Conservation (phyloP, 768 basidiomycete genomes). For the Cystoderma amianthinum region DNA sequence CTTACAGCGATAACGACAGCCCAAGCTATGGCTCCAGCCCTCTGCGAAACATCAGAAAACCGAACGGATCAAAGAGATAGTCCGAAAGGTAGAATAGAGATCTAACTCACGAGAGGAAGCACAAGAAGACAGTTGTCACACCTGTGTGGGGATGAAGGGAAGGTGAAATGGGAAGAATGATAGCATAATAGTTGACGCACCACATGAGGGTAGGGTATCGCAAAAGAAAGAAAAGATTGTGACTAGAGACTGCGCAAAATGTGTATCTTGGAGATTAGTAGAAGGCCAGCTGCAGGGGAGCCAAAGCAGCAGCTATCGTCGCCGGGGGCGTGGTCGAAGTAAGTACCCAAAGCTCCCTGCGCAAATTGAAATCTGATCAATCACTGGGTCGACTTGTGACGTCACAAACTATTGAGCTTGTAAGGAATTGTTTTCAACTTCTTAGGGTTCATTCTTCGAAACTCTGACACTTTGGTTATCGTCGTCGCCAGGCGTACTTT, state of each 20-base stretch:
- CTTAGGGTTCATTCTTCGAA: too few relatives aligned
- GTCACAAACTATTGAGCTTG: too few relatives aligned
- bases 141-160: constrained; percentile 29
- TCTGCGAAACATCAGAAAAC: constrained; percentile 30
- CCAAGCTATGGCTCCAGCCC: constrained; percentile 70
- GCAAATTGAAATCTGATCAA: too few relatives aligned
- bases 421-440: too few relatives aligned
- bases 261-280: background rate
- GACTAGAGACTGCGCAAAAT: background rate
- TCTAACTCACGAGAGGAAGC: constrained; percentile 55
- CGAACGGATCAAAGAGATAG: constrained; percentile 17
- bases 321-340: background rate
- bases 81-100: constrained; percentile 8
- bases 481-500: too few relatives aligned
- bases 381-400: too few relatives aligned
- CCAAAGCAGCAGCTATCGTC: background rate
- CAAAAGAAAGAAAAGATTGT: constrained; percentile 8
- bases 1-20: constrained; percentile 54
- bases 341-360: too few relatives aligned
- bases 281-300: background rate
- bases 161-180: constrained; percentile 12
- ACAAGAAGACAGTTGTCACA: constrained; percentile 77
- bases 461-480: too few relatives aligned
- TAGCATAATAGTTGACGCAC: constrained; percentile 12
- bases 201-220: constrained; percentile 20